A percentile compares a stretch with the other conserved stretches of the same genome.
phyloP scores from a whole-genome alignment of 306 rosid genomes.

The Fagus sylvatica region DNA sequence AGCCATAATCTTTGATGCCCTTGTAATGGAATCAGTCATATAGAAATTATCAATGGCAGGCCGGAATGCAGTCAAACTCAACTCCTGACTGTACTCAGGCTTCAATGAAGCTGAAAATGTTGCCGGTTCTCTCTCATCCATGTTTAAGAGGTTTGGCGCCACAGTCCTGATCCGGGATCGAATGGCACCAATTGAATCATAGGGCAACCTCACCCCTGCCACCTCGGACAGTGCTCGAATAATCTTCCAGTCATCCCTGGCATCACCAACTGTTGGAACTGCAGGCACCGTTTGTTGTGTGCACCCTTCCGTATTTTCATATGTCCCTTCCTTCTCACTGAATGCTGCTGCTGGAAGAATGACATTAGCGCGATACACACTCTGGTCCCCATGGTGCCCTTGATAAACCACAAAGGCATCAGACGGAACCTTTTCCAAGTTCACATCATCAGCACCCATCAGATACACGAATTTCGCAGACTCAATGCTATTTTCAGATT shows the following conservation, averaged over 20 bases:
- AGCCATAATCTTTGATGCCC: conserved; percentile 99
- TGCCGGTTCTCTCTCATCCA: conserved; percentile 82
- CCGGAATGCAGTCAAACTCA: conserved; percentile 56
- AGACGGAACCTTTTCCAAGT: conserved; percentile 61
- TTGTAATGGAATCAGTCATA: conserved; percentile 95
- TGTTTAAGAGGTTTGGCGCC: conserved; percentile 78
- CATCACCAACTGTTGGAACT: conserved; percentile 96
- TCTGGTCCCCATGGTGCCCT: conserved; percentile 92
- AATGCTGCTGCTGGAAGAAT: conserved; percentile 88
- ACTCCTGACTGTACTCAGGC: conserved; percentile 50
- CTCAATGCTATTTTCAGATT: conserved; percentile 69
- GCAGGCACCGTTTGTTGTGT: conserved; percentile 91
- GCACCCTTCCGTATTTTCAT: conserved; percentile 91
- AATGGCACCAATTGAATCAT: conserved; percentile 69
- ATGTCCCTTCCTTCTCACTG: conserved; percentile 96
- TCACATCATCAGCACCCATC: conserved; percentile 96
- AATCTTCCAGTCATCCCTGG: conserved; percentile 98
- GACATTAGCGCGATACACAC: conserved; percentile 89
- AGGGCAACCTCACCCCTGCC: conserved; percentile 66
- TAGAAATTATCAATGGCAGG: conserved; percentile 79
- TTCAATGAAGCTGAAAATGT: conserved; percentile 68
- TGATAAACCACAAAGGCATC: conserved; percentile 98
- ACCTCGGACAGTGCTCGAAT: conserved; percentile 90
- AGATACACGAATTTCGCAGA: conserved; percentile 85
- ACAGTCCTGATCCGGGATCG: conserved; percentile 68